Evolutionary conservation across 2,329 filamentous ascomycete genomes (phyloP).

Genomic region (Cladosporium sp.): DNA sequence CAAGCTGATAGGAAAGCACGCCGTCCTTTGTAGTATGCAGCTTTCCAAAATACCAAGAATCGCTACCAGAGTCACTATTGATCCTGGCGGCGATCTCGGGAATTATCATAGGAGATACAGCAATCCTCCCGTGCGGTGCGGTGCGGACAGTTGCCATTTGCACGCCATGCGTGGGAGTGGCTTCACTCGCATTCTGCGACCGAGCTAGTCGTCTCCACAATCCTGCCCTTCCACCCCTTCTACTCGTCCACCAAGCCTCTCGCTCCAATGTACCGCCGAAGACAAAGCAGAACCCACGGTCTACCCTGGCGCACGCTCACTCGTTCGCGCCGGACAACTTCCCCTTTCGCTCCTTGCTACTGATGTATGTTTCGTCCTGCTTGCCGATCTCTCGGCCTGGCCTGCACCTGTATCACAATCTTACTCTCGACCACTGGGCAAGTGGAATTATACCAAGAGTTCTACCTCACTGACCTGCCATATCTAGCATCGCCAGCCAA

Average conservation of each 20-base stretch:
- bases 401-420: slow-evolving; percentile 18
- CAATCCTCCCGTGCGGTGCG: slow-evolving; percentile 13
- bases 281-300: background rate
- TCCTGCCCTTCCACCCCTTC: background rate
- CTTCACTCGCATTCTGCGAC: slow-evolving; percentile 5
- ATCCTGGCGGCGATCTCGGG: slow-evolving; percentile 15
- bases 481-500: slow-evolving; percentile 13
- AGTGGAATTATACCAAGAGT: slow-evolving; percentile 9
- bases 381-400: slow-evolving; percentile 11
- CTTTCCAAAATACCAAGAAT: background rate
- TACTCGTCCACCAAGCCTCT: background rate
- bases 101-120: background rate
- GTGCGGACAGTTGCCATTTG: background rate
- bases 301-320: background rate
- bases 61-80: background rate
- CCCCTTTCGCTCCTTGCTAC: slow-evolving; percentile 9
- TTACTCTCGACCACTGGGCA: slow-evolving; percentile 9
- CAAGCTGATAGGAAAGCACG: background rate
- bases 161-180: background rate
- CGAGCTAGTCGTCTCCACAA: background rate
- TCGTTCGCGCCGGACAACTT: slow-evolving; percentile 11
- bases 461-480: slow-evolving; percentile 11
- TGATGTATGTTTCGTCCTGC: slow-evolving; percentile 4
- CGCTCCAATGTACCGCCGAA: background rate
- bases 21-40: background rate